Percentiles rank a stretch among this genome's conserved stretches.
phyloP scores from a whole-genome alignment of 306 rosid genomes.

The Prunus persica region Prunus_persica_NCBIv2 NC_034014.1:17866001-17866500 shows the following conservation, averaged over 20 bases:
- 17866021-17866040: constrained; percentile 64
- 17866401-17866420: constrained; percentile 92
- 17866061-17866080: constrained; percentile 34
- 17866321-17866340: constrained; percentile 40
- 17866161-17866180: constrained; percentile 63
- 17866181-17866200: constrained; percentile 67
- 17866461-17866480: constrained; percentile 74
- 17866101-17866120: neutral
- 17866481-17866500: constrained; percentile 8
- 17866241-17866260: neutral
- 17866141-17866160: constrained; percentile 68
- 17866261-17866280: neutral
- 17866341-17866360: constrained; percentile 85
- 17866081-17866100: neutral
- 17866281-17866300: neutral
- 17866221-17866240: constrained; percentile 79
- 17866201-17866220: constrained; percentile 86
- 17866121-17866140: constrained; percentile 9
- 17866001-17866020: constrained; percentile 31
- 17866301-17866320: neutral
- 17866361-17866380: constrained; percentile 91
- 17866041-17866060: constrained; percentile 53
- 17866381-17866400: constrained; percentile 87
- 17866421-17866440: constrained; percentile 79
- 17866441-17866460: constrained; percentile 87